A percentile compares a stretch with the other conserved stretches of the same genome.
These are phyloP conservation scores for Kodamaea suecica DNA, from an alignment of 1,139 yeast genomes.

Conservation along the genomic window DNA sequence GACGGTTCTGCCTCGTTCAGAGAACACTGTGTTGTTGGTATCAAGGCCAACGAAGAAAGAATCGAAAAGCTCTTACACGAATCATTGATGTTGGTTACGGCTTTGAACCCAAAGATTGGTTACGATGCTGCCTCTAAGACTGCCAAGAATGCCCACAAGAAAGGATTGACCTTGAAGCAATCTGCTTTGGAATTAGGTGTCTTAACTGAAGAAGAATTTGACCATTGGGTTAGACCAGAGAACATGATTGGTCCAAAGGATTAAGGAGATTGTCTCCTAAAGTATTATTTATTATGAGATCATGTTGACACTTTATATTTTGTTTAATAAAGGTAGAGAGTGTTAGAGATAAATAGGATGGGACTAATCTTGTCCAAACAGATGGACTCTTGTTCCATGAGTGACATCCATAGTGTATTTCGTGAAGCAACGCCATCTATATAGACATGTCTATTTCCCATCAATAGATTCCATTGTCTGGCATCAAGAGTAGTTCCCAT, in stretches of 20 bases:
- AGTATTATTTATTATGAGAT: conserved; percentile 1
- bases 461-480: no score
- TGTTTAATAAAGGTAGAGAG: no score
- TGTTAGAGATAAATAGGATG: no score
- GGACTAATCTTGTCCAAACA: no score
- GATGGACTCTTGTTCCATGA: no score
- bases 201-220: conserved; percentile 79
- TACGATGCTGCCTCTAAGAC: conserved; percentile 96
- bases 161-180: conserved; percentile 92
- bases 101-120: conserved; percentile 97
- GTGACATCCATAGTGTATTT: no score
- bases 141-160: conserved; percentile 97
- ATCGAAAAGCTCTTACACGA: conserved; percentile 86
- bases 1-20: conserved; percentile 91
- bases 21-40: conserved; percentile 92
- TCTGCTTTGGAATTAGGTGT: conserved; percentile 90
- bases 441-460: no score
- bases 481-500: no score
- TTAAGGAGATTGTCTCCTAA: no score
- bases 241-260: conserved; percentile 90
- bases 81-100: conserved; percentile 96
- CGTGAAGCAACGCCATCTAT: no score
- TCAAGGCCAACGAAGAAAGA: conserved; percentile 81
- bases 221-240: conserved; percentile 97
- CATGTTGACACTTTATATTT: no score